These are phyloP conservation scores for Talaromyces wortmannii DNA, from an alignment of 495 filamentous ascomycete genomes.

Conservation along the genomic window DNA sequence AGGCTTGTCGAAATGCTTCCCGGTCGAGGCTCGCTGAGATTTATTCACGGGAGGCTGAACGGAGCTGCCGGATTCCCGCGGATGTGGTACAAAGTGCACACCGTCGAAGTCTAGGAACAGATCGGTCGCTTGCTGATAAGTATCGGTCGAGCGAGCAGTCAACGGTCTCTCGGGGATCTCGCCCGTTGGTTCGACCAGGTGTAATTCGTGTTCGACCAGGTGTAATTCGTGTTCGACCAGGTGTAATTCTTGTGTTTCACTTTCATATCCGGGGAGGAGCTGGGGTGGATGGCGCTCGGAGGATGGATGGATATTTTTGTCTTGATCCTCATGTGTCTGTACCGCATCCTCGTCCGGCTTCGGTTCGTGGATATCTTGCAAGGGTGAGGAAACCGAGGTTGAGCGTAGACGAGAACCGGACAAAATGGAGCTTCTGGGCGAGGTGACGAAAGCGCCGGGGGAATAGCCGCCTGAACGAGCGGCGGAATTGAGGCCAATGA, in stretches of 20 bases:
- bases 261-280: constrained; percentile 6
- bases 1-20: constrained; percentile 57
- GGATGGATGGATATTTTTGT: neutral
- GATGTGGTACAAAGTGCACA: constrained; percentile 64
- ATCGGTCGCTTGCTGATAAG: constrained; percentile 57
- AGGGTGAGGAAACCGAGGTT: constrained; percentile 43
- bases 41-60: constrained; percentile 27
- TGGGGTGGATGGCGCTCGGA: neutral
- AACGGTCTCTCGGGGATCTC: constrained; percentile 27
- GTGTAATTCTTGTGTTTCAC: constrained; percentile 13
- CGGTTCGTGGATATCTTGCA: constrained; percentile 46
- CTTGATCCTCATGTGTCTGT: constrained; percentile 15
- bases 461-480: constrained; percentile 69
- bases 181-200: constrained; percentile 9
- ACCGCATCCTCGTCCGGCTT: constrained; percentile 35
- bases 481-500: constrained; percentile 57
- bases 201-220: constrained; percentile 12
- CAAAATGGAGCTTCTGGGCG: constrained; percentile 55
- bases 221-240: constrained; percentile 14
- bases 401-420: constrained; percentile 53
- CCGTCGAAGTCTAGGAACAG: constrained; percentile 94
- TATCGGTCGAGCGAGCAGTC: constrained; percentile 58
- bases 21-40: constrained; percentile 39
- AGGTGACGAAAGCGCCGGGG: constrained; percentile 57
- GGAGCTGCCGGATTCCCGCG: constrained; percentile 21